Evolutionary conservation across 768 basidiomycete genomes (phyloP).

Genomic region (Gloeophyllum trabeum): DNA sequence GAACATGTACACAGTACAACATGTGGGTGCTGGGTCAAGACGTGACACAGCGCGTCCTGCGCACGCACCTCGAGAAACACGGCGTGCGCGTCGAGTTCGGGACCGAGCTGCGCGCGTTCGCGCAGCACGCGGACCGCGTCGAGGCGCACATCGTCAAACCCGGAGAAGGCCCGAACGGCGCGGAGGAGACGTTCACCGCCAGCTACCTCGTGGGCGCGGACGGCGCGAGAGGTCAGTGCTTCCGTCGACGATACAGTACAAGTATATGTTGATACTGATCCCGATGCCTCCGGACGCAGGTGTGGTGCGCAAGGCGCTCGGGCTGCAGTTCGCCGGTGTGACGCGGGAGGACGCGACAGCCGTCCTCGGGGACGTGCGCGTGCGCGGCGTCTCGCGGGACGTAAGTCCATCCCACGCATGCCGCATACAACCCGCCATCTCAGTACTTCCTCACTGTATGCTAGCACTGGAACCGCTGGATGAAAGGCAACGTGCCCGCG

Average conservation of each 20-base stretch:
- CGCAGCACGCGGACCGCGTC: neutral
- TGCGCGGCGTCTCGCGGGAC: neutral
- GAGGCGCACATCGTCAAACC: neutral
- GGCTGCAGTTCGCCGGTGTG: neutral
- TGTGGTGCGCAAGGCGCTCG: neutral
- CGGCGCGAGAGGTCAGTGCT: neutral
- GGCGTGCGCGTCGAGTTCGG: neutral
- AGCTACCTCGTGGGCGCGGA: neutral
- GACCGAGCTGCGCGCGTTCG: neutral
- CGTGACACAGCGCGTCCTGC: conserved; percentile 4
- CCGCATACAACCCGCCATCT: no score
- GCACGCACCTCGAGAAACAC: neutral
- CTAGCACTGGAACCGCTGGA: neutral
- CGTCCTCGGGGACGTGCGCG: neutral
- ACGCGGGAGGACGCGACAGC: neutral
- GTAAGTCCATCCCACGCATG: neutral
- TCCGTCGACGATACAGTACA: neutral
- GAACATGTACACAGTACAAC: neutral
- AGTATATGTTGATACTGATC: neutral
- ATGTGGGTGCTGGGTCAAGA: neutral
- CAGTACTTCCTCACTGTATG: no score
- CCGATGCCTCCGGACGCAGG: neutral
- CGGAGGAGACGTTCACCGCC: neutral
- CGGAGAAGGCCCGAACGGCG: neutral
- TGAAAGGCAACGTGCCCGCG: neutral